These are phyloP conservation scores for Inonotus hispidus DNA, from an alignment of 1,284 basidiomycete species.

Conservation along the genomic window DNA sequence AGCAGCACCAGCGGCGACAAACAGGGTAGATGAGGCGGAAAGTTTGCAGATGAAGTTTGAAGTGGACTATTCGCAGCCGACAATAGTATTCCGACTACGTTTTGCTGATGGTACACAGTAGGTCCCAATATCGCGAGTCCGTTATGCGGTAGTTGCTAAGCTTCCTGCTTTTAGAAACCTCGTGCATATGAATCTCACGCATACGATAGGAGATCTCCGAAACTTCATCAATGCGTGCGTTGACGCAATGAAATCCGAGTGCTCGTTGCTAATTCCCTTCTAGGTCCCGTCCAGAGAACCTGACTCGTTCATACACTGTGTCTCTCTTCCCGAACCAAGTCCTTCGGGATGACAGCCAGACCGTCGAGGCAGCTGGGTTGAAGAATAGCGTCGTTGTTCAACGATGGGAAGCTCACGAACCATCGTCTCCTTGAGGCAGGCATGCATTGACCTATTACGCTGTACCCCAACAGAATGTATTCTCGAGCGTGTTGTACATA, in stretches of 20 bases:
- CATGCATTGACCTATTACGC: no score
- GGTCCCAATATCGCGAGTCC: slow-evolving; percentile 18
- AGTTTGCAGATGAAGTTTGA: slow-evolving; percentile 60
- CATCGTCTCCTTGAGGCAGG: not conserved
- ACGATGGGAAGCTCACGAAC: slow-evolving; percentile 54
- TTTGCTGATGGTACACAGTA: slow-evolving; percentile 89
- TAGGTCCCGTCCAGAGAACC: slow-evolving; percentile 72
- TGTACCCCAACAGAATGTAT: no score
- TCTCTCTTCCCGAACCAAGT: slow-evolving; percentile 83
- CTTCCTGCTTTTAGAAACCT: slow-evolving; percentile 55
- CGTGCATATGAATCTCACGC: slow-evolving; percentile 85
- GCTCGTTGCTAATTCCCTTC: not conserved
- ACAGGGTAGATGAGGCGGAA: slow-evolving; percentile 31
- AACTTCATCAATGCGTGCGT: slow-evolving; percentile 75
- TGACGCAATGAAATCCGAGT: not conserved
- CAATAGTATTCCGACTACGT: slow-evolving; percentile 88
- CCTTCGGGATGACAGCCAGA: slow-evolving; percentile 61
- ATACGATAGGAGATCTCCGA: slow-evolving; percentile 85
- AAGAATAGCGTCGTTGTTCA: slow-evolving; percentile 85
- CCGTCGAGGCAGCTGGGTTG: slow-evolving; percentile 72
- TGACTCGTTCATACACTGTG: slow-evolving; percentile 62
- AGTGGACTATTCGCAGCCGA: slow-evolving; percentile 77
- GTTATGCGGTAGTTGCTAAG: not conserved
- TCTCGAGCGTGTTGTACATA: no score
- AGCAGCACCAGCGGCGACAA: slow-evolving; percentile 21